Conservation (phyloP, 2,329 filamentous ascomycete species). For the Trichoderma afroharzianum region DNA sequence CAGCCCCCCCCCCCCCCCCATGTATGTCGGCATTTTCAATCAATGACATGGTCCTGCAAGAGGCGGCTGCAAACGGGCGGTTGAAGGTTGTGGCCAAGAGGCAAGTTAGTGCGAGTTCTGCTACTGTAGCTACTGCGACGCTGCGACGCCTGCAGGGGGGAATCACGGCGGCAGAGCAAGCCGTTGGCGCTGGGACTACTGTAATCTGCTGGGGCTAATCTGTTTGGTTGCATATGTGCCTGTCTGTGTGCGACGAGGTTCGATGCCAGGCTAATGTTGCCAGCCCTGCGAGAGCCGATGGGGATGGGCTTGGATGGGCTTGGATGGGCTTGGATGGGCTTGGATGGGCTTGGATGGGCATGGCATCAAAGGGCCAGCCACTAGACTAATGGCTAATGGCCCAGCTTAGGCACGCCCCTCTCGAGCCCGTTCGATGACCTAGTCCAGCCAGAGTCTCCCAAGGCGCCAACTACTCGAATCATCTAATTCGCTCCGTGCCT, state of each 20-base stretch:
- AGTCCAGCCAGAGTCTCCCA: not conserved
- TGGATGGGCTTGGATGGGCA: not conserved
- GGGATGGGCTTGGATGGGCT: not conserved
- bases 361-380: not conserved
- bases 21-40: not conserved
- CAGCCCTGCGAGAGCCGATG: conserved; percentile 12
- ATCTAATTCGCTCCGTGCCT: not conserved
- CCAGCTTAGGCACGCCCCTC: not conserved
- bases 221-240: not conserved
- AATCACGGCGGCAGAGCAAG: conserved; percentile 1
- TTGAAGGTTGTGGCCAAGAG: not conserved
- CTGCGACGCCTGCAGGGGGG: conserved; percentile 8
- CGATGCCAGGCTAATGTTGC: not conserved
- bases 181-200: not conserved
- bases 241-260: not conserved
- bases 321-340: not conserved
- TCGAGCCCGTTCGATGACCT: not conserved
- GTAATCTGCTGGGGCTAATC: not conserved
- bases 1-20: not conserved
- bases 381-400: not conserved
- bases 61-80: not conserved
- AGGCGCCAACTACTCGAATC: conserved; percentile 2
- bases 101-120: not conserved
- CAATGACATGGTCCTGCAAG: not conserved
- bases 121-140: not conserved